Base-by-base conservation (phyloP, 345 rosid species). In the Pistacia vera region DNA sequence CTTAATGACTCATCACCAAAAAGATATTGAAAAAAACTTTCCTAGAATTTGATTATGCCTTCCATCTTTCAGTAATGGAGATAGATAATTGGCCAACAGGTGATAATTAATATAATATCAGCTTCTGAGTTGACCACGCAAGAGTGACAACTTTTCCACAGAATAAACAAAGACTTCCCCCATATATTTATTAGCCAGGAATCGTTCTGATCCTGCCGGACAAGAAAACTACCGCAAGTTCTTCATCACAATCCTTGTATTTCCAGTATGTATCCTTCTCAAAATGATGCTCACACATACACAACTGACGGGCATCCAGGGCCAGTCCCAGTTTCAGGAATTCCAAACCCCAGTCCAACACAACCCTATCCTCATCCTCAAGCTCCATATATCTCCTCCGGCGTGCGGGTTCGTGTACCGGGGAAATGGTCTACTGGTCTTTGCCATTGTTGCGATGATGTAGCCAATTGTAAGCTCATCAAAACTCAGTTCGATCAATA, bases 371-470 rank as follows among this genome's bases (percentile, higher is more conserved):
- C 74, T 38, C 83, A 77, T 60, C 73, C 77, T 41, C 46, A 41
- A 2, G 79, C 77, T 38, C 77, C 75, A 0, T 77, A 51, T 4
- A 62, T 59, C 16, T 13, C 76, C 54, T 9, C 79, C 33, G 22
- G 3, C n/a, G 10, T 68, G 25, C 78, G 28, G 8, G 14, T 59
- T 52, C 68, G 1, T 14, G 36, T 20, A 38, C 22, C 61, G 3
- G 63, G 63, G 11, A 80, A 17, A 62, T 84, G 90, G 90, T 82
- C 90, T 11, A 73, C 83, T 8, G 85, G 85, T 66, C 81, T 84
- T 30, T 81, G 85, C 75, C 81, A 76, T 36, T 84, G 87, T 54
- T 84, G 72, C 30, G 85, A 84, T 68, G 83, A 81, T 46, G 72
- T 68, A 41, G 75, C 68, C 55, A 77, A 56, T 48, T 77, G 84